Evolutionary conservation across 1,284 basidiomycete genomes (phyloP).

Genomic region (Stereum hirsutum): DNA sequence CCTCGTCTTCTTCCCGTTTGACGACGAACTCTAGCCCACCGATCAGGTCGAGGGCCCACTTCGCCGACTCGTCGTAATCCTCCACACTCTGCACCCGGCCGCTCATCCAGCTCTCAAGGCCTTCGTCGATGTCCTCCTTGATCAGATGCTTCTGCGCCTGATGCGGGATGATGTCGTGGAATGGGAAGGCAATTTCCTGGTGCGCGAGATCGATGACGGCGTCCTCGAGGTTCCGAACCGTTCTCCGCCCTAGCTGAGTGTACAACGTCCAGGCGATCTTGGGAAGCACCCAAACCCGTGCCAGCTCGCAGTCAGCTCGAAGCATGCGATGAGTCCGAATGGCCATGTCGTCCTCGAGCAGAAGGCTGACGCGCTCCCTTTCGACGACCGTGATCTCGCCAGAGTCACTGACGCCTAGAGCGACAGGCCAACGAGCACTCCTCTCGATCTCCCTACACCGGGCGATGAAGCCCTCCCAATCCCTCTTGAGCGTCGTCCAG

Average conservation of each 20-base stretch:
- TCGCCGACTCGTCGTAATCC: slow-evolving; percentile 46
- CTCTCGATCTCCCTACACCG: slow-evolving; percentile 82
- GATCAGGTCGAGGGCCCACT: slow-evolving; percentile 53
- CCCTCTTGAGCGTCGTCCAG: slow-evolving; percentile 76
- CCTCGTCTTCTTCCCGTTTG: slow-evolving; percentile 66
- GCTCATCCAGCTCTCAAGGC: slow-evolving; percentile 46
- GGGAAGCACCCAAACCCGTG: slow-evolving; percentile 43
- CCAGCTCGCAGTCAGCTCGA: slow-evolving; percentile 21
- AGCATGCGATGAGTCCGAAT: slow-evolving; percentile 40
- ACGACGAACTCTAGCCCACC: slow-evolving; percentile 61
- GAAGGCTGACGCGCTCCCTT: slow-evolving; percentile 58
- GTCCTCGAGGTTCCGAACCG: slow-evolving; percentile 46
- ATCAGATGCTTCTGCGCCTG: slow-evolving; percentile 44
- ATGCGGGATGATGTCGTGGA: slow-evolving; percentile 65
- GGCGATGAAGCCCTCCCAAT: slow-evolving; percentile 91
- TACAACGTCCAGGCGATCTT: slow-evolving; percentile 53
- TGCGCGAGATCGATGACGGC: slow-evolving; percentile 53
- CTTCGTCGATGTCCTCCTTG: slow-evolving; percentile 46
- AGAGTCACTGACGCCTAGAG: slow-evolving; percentile 44
- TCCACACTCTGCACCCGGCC: slow-evolving; percentile 46
- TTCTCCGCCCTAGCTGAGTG: slow-evolving; percentile 43
- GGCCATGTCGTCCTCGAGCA: slow-evolving; percentile 61
- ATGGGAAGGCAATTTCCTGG: slow-evolving; percentile 68
- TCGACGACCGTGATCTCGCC: slow-evolving; percentile 43
- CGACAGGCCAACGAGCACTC: slow-evolving; percentile 76